Evolutionary conservation across 2,329 filamentous ascomycete genomes (phyloP).

Genomic region (Botrytis sinoallii): DNA sequence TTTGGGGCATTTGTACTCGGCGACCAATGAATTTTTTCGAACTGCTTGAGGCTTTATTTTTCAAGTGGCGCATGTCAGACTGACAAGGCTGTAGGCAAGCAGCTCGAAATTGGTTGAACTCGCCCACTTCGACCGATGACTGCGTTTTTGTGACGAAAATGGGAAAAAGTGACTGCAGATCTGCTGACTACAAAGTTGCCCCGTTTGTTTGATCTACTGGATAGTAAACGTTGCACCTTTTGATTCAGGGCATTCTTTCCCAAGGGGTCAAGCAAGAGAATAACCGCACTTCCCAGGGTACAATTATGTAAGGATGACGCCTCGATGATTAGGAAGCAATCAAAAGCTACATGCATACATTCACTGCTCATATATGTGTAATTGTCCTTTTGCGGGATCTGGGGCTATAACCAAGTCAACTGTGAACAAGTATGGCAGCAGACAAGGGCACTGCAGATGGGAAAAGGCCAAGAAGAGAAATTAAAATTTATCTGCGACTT

Average conservation of each 20-base stretch:
- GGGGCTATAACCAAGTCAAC: background rate
- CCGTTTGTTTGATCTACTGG: background rate
- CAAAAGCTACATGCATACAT: background rate
- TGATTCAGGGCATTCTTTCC: background rate
- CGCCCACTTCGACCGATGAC: background rate
- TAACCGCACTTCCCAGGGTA: background rate
- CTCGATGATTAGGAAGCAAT: background rate
- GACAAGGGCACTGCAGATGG: background rate
- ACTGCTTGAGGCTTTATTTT: no score
- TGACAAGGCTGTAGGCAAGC: background rate
- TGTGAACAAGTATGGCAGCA: background rate
- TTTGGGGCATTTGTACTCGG: slow-evolving; percentile 3
- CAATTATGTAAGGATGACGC: background rate
- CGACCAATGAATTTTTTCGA: background rate
- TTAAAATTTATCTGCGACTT: background rate
- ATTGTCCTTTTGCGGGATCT: background rate
- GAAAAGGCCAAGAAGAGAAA: background rate
- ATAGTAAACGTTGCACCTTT: background rate
- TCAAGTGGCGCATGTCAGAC: background rate
- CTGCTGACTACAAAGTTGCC: background rate
- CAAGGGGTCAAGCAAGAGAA: no score
- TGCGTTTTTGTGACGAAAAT: background rate
- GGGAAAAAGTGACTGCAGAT: background rate
- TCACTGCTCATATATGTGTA: background rate
- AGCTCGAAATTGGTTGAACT: background rate